These are phyloP conservation scores for Lipomyces starkeyi DNA, from an alignment of 805 yeast genomes.

Conservation along the genomic window DNA sequence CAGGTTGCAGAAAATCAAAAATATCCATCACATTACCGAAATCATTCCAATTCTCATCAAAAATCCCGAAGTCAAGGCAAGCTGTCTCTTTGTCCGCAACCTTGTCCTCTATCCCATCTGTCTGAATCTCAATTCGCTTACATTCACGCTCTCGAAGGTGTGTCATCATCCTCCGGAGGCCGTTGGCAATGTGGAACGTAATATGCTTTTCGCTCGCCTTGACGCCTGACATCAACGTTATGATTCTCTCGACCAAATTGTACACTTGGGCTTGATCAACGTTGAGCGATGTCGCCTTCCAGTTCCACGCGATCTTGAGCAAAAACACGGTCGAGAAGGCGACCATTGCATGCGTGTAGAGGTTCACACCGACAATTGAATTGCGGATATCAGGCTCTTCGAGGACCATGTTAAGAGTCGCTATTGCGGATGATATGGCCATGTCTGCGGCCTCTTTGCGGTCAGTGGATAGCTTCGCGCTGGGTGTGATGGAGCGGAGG, in stretches of 20 bases:
- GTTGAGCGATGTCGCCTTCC: not conserved
- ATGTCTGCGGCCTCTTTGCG: constrained; percentile 6
- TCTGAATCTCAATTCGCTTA: not conserved
- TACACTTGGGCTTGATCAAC: not conserved
- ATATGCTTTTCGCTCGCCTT: constrained; percentile 2
- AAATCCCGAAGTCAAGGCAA: not conserved
- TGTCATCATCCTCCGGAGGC: not conserved
- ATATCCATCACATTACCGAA: not conserved
- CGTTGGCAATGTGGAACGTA: constrained; percentile 1
- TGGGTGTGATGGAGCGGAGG: not conserved
- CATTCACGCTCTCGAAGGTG: not conserved
- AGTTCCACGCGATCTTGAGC: constrained; percentile 9
- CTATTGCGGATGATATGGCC: constrained; percentile 7
- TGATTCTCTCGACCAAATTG: not conserved
- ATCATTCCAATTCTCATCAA: not conserved
- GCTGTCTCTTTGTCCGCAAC: not conserved
- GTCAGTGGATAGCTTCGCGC: constrained; percentile 4
- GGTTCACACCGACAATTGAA: not conserved
- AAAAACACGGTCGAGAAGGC: constrained; percentile 7
- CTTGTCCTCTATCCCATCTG: too few species aligned
- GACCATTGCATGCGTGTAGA: constrained; percentile 8
- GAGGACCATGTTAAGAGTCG: constrained; percentile 6
- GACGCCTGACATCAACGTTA: not conserved
- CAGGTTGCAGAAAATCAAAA: not conserved
- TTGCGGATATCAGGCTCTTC: constrained; percentile 4